Base-by-base conservation (phyloP, 495 filamentous ascomycete species). In the Collariella sp. region DNA sequence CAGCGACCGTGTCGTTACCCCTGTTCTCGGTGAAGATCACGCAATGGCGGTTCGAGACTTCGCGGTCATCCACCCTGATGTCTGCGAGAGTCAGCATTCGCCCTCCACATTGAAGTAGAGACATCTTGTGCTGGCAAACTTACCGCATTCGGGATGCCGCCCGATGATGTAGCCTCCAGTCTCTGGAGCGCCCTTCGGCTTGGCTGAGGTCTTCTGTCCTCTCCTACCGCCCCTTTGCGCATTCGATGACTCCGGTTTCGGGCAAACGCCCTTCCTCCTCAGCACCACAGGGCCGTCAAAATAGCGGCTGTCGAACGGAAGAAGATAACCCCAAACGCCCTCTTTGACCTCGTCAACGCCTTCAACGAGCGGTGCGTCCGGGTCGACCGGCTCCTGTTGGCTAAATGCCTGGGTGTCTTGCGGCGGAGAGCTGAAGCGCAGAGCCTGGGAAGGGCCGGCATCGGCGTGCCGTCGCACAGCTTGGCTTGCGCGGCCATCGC, bases 31-130 rank as follows among this genome's bases (percentile, higher is more conserved):
- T 81, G 63, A 96, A 99, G 41, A 99, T 64, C 12, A 97, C 72
- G 62, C 88, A 95, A 70, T 99, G 93, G 0, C 93, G 81, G 64
- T 99, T 99, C 15, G 94, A 97, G n/a, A 97, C 85, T 6, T 89
- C 86, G 1, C 83, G 83, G 41, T 85, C 81, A 42, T 89, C 78
- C 44, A 97, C 75, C 15, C 86, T 72, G 38, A 91, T 75, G 69
- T 98, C 91, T 95, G 60, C 19, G 35, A 15, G 1, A 20, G 55
- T 70, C 53, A 60, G 55, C 67, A 45, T 19, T 11, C 2, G 15
- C 41, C n/a, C 23, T 26, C 34, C 16, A 5, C 39, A 7, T 11
- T 18, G 31, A 26, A 10, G n/a, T 26, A 1, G 3, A 3, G 2
- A 22, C 2, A 3, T n/a, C 1, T 36, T 19, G 22, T 35, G 19